Evolutionary conservation across 768 basidiomycete genomes (phyloP).

Genomic region (Boletus speciosus): DNA sequence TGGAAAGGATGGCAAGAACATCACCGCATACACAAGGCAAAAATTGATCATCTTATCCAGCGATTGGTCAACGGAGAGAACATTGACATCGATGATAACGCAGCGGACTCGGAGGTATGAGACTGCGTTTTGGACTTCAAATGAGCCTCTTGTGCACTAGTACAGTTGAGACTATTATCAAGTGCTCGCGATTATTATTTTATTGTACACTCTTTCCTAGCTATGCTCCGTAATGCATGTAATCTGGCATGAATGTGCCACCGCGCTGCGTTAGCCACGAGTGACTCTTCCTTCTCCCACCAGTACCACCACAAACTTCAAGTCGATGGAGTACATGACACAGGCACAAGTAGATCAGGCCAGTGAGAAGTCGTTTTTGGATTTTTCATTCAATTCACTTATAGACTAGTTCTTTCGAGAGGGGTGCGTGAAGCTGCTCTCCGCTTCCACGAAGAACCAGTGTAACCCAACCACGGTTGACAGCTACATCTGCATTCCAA

Average conservation of each 20-base stretch:
- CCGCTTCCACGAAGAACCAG: not conserved
- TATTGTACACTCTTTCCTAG: conserved; percentile 9
- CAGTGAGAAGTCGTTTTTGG: conserved; percentile 7
- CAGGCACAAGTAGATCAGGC: conserved; percentile 60
- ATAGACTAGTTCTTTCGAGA: conserved; percentile 50
- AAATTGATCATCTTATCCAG: conserved; percentile 77
- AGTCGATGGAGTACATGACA: conserved; percentile 43
- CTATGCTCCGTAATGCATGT: conserved; percentile 4
- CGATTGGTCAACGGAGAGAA: conserved; percentile 56
- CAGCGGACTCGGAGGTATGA: conserved; percentile 28
- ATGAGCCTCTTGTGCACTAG: conserved; percentile 2
- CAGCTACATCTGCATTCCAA: conserved; percentile 78
- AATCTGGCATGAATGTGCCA: not conserved
- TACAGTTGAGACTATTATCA: not conserved
- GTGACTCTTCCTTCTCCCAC: not conserved
- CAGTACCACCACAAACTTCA: not conserved
- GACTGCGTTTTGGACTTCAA: not conserved
- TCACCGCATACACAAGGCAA: conserved; percentile 81
- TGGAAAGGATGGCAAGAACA: conserved; percentile 97
- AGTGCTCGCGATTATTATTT: conserved; percentile 3
- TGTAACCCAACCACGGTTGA: not conserved
- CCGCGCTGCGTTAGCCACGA: not conserved
- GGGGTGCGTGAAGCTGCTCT: conserved; percentile 41
- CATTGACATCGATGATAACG: conserved; percentile 35
- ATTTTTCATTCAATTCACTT: not conserved